Percentiles rank a stretch among this genome's conserved stretches.
phyloP scores from a whole-genome alignment of 345 rosid genomes.

The Eucalyptus camaldulensis region DNA sequence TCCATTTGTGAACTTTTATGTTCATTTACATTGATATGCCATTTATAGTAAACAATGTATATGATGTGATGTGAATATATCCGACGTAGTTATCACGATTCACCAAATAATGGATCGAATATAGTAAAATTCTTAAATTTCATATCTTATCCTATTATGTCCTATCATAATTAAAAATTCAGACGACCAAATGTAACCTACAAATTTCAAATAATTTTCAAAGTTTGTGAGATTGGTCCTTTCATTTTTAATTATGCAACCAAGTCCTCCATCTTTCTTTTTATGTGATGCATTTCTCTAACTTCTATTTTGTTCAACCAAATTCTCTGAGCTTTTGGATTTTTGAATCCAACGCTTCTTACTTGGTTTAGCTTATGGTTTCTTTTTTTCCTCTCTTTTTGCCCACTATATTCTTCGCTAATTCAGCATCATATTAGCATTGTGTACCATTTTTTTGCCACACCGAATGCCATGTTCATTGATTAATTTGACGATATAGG shows the following conservation, averaged over 20 bases:
- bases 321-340: background rate
- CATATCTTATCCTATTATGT: too few relatives aligned
- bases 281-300: background rate
- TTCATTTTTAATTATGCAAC: background rate
- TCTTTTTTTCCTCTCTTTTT: background rate
- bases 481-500: background rate
- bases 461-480: background rate
- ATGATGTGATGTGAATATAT: too few relatives aligned
- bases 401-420: background rate
- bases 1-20: too few relatives aligned
- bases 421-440: background rate
- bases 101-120: too few relatives aligned
- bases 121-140: too few relatives aligned
- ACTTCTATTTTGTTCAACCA: background rate
- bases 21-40: too few relatives aligned
- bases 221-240: background rate
- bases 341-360: background rate
- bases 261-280: background rate
- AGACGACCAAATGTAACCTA: too few relatives aligned
- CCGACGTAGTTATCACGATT: rapidly evolving
- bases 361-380: background rate
- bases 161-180: too few relatives aligned
- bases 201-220: background rate
- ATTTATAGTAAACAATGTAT: too few relatives aligned
- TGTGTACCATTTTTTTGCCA: background rate